phyloP scores from a whole-genome alignment of 108 stramenopile genomes.

The Licmophora abbreviata region DNA sequence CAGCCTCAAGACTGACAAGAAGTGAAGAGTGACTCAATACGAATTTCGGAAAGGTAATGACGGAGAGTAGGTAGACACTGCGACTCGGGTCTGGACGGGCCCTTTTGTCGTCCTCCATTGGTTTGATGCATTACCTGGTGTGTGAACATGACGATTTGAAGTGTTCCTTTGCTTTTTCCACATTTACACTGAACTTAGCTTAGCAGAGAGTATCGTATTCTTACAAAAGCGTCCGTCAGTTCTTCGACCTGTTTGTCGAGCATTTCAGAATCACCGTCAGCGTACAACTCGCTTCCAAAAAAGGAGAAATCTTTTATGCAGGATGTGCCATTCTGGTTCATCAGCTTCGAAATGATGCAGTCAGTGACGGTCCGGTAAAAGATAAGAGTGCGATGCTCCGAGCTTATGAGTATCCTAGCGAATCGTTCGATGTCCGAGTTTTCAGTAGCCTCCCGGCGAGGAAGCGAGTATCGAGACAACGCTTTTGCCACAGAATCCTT shows the following conservation, averaged over 20 bases:
- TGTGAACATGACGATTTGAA: too few species aligned
- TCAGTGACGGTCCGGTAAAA: conserved; percentile 26
- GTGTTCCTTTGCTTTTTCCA: too few species aligned
- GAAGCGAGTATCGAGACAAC: conserved; percentile 5
- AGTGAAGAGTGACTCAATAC: too few species aligned
- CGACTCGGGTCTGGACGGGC: too few species aligned
- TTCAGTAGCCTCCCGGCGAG: neutral
- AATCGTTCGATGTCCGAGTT: neutral
- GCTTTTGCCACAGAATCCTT: neutral
- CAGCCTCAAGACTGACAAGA: too few species aligned
- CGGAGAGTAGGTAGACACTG: too few species aligned
- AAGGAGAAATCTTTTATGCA: conserved; percentile 42
- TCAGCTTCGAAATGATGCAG: conserved; percentile 40
- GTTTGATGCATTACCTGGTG: too few species aligned
- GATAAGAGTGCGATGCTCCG: neutral
- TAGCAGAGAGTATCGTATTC: conserved; percentile 18
- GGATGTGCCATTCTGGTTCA: too few species aligned
- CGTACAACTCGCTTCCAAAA: conserved; percentile 7
- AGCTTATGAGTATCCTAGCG: too few species aligned
- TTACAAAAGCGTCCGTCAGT: conserved; percentile 9
- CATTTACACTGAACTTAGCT: too few species aligned
- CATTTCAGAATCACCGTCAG: neutral
- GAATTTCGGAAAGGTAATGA: too few species aligned
- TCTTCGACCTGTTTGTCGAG: conserved; percentile 9
- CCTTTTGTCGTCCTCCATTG: too few species aligned